These are phyloP conservation scores for Trichoderma citrinoviride DNA, from an alignment of 2,329 filamentous ascomycete species.

Conservation along the genomic window DNA sequence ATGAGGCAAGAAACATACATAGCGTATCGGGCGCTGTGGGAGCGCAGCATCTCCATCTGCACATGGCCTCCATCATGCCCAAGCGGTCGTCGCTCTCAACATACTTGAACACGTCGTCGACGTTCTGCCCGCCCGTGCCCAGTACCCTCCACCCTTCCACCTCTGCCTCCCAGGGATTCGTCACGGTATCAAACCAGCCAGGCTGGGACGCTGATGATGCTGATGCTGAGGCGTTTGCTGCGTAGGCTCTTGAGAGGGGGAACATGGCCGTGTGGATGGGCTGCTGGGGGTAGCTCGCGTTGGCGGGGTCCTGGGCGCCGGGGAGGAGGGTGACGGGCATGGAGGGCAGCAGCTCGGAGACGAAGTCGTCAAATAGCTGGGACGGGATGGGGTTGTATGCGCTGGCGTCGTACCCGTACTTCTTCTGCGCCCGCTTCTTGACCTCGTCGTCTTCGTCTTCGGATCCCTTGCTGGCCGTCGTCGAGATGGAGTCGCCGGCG, in stretches of 20 bases:
- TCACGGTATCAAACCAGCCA: conserved; percentile 83
- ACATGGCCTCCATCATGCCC: conserved; percentile 90
- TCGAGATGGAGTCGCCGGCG: conserved; percentile 86
- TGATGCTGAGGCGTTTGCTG: conserved; percentile 42
- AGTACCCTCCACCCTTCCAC: conserved; percentile 86
- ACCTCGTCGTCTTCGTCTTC: conserved; percentile 31
- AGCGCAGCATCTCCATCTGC: conserved; percentile 85
- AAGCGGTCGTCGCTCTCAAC: conserved; percentile 73
- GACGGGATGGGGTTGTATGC: conserved; percentile 85
- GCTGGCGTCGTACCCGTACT: conserved; percentile 91
- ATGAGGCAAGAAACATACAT: conserved; percentile 56
- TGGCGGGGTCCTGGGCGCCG: conserved; percentile 80
- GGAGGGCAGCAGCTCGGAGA: conserved; percentile 75
- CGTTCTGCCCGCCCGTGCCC: conserved; percentile 85
- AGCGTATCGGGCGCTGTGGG: conserved; percentile 95
- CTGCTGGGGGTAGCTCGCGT: conserved; percentile 86
- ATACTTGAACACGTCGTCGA: conserved; percentile 93
- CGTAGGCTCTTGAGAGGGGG: conserved; percentile 68
- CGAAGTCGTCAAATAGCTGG: conserved; percentile 77
- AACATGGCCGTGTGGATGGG: conserved; percentile 93
- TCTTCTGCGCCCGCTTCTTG: conserved; percentile 59
- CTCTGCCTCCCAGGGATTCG: conserved; percentile 91
- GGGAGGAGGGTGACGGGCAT: conserved; percentile 88
- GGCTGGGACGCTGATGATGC: conserved; percentile 38
- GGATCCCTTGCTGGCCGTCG: conserved; percentile 45